These are phyloP conservation scores for Mortierella antarctica DNA, from an alignment of 192 early-diverging fungal species.

Conservation along the genomic window DNA sequence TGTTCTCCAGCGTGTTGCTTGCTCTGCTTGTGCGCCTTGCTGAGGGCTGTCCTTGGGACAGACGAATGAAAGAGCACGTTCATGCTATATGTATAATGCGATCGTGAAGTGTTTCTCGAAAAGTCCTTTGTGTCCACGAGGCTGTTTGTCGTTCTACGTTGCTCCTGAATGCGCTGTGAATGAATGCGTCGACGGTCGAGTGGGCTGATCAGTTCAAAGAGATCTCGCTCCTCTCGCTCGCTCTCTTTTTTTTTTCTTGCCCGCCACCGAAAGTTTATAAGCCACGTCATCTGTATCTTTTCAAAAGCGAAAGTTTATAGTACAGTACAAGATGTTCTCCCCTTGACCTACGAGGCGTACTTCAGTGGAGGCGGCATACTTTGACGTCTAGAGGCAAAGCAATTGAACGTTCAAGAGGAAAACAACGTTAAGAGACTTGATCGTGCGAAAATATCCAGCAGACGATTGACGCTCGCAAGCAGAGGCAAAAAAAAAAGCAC, in stretches of 20 bases:
- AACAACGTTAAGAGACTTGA: not conserved
- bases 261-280: too few species aligned
- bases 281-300: too few species aligned
- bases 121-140: too few species aligned
- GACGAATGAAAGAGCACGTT: constrained; percentile 39
- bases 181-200: too few species aligned
- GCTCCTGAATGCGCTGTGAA: too few species aligned
- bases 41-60: constrained; percentile 7
- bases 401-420: not conserved
- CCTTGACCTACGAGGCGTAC: constrained; percentile 8
- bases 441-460: not conserved
- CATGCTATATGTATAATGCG: constrained; percentile 10
- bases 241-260: too few species aligned
- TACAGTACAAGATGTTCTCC: not conserved
- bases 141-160: too few species aligned
- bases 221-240: too few species aligned
- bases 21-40: constrained; percentile 4
- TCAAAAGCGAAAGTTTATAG: too few species aligned
- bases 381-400: constrained; percentile 15
- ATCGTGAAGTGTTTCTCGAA: too few species aligned
- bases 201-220: too few species aligned
- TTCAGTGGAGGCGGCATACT: constrained; percentile 41
- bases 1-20: constrained; percentile 12
- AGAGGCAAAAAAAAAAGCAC: not conserved
- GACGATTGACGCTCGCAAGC: too few species aligned